Percentiles rank a stretch among this genome's conserved stretches.
These are phyloP conservation scores for Trebouxia sp. DNA, from an alignment of 139 green algal species.

Conservation along the genomic window DNA sequence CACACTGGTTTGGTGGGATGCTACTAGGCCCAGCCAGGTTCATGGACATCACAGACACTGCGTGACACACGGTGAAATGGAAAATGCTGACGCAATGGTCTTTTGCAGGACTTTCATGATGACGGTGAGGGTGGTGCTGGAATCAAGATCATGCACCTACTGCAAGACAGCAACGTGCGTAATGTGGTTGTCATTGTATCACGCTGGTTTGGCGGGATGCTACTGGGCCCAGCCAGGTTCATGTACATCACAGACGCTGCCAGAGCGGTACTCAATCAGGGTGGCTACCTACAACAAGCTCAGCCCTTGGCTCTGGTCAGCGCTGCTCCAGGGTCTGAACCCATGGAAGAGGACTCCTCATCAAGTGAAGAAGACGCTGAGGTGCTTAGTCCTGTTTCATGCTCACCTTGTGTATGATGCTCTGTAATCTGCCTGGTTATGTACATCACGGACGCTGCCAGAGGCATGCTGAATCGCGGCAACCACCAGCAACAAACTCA, in stretches of 20 bases:
- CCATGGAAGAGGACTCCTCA: too few species aligned
- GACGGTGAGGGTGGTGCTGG: conserved; percentile 85
- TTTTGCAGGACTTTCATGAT: conserved; percentile 81
- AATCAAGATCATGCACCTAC: conserved; percentile 77
- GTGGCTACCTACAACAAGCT: neutral
- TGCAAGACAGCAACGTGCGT: conserved; percentile 53
- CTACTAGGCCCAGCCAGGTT: too few species aligned
- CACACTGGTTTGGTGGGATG: neutral
- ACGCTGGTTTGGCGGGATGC: conserved; percentile 76
- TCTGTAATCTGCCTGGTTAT: too few species aligned
- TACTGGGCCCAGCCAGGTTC: conserved; percentile 81
- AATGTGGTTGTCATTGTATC: conserved; percentile 82
- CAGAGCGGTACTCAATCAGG: conserved; percentile 58
- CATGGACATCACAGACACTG: conserved; percentile 83
- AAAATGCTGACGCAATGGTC: neutral
- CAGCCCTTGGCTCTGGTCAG: too few species aligned
- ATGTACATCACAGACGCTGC: conserved; percentile 84
- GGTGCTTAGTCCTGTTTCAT: too few species aligned
- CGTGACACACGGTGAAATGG: conserved; percentile 69
- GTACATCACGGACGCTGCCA: conserved; percentile 84
- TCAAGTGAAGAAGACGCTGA: too few species aligned
- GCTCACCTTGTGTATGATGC: too few species aligned
- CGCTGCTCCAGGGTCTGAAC: too few species aligned
- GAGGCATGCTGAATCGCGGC: conserved; percentile 62
- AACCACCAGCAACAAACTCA: neutral